A percentile compares a stretch with the other conserved stretches of the same genome.
phyloP scores from a whole-genome alignment of 78 protist genomes.

The Andalucia godoyi region DNA sequence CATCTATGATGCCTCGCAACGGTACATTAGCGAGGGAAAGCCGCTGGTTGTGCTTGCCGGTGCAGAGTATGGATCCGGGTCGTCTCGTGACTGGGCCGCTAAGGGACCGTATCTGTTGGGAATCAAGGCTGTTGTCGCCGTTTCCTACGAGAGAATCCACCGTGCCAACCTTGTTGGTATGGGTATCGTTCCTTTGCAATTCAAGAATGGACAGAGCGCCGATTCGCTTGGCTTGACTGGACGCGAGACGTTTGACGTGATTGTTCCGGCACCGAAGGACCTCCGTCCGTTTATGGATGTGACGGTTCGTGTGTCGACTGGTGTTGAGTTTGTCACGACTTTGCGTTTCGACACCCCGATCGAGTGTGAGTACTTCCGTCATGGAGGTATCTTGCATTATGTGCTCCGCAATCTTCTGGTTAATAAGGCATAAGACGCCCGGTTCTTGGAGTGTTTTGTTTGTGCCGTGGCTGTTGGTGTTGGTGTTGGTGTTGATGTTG shows the following conservation, averaged over 20 bases:
- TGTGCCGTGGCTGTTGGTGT: too few species aligned
- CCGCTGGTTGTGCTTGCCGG: slow-evolving; percentile 65
- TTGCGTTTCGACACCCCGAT: slow-evolving; percentile 66
- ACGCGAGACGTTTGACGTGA: slow-evolving; percentile 41
- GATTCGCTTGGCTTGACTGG: slow-evolving; percentile 59
- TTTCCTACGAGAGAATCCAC: slow-evolving; percentile 66
- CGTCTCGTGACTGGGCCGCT: slow-evolving; percentile 84
- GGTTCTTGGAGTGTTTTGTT: too few species aligned
- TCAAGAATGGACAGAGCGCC: slow-evolving; percentile 54
- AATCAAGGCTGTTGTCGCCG: slow-evolving; percentile 67
- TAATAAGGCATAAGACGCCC: too few species aligned
- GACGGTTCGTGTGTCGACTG: slow-evolving; percentile 13
- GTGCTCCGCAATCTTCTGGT: slow-evolving; percentile 53
- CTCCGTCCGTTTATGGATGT: slow-evolving; percentile 45
- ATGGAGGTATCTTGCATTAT: slow-evolving; percentile 66
- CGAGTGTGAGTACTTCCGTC: slow-evolving; percentile 49
- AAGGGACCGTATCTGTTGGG: slow-evolving; percentile 74
- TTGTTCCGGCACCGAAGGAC: slow-evolving; percentile 25
- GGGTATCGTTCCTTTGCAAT: slow-evolving; percentile 77
- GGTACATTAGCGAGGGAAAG: slow-evolving; percentile 28
- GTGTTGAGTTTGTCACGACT: slow-evolving; percentile 22
- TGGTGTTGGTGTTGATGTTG: too few species aligned
- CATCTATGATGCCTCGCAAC: slow-evolving; percentile 56
- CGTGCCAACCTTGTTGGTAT: slow-evolving; percentile 60
- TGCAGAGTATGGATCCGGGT: slow-evolving; percentile 67